Evolutionary conservation across 805 yeast genomes (phyloP).

Genomic region (Hanseniaspora meyeri): DNA sequence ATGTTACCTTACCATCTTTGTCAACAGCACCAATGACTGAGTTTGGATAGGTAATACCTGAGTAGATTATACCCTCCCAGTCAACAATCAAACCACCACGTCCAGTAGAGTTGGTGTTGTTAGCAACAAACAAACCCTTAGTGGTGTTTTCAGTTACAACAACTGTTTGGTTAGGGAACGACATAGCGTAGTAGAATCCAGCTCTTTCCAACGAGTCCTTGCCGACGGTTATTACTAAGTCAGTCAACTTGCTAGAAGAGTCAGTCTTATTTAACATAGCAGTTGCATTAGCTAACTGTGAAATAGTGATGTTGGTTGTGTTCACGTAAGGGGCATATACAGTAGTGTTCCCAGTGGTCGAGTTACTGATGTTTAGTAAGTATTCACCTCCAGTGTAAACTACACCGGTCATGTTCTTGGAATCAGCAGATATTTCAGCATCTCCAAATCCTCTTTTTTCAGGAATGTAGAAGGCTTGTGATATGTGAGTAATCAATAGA

Average conservation of each 20-base stretch:
- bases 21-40: constrained; percentile 22
- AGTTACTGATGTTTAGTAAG: constrained; percentile 4
- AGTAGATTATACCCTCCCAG: constrained; percentile 20
- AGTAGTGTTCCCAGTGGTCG: constrained; percentile 11
- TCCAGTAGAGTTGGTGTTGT: constrained; percentile 15
- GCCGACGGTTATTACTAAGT: constrained; percentile 20
- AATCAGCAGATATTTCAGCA: constrained; percentile 10
- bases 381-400: constrained; percentile 4
- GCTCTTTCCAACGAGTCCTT: constrained; percentile 20
- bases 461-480: constrained; percentile 11
- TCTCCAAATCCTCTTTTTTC: constrained; percentile 10
- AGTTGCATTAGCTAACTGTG: constrained; percentile 20
- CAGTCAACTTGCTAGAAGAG: constrained; percentile 19
- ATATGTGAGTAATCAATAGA: constrained; percentile 13
- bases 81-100: constrained; percentile 23
- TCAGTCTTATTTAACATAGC: constrained; percentile 16
- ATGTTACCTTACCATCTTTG: constrained; percentile 17
- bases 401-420: constrained; percentile 14
- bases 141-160: constrained; percentile 20
- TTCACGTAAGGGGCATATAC: constrained; percentile 17
- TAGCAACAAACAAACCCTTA: constrained; percentile 20
- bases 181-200: constrained; percentile 22
- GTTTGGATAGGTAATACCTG: constrained; percentile 23
- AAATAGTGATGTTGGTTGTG: constrained; percentile 20
- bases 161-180: constrained; percentile 20